These are phyloP conservation scores for Kazachstania viticola DNA, from an alignment of 805 yeast species.

Conservation along the genomic window DNA sequence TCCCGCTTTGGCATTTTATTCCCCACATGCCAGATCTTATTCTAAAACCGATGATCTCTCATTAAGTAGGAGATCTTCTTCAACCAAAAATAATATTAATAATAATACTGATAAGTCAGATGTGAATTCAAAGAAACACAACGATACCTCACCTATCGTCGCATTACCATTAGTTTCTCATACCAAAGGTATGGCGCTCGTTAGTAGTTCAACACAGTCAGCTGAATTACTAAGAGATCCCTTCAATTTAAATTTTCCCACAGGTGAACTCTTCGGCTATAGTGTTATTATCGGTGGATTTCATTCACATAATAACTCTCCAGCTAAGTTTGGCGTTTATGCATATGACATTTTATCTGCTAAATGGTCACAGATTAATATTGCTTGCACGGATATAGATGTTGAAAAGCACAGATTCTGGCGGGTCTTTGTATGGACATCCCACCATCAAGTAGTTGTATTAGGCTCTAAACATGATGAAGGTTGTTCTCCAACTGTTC, in stretches of 20 bases:
- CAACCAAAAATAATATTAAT: not conserved
- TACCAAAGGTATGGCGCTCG: conserved; percentile 24
- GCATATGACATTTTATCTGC: conserved; percentile 24
- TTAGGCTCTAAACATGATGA: conserved; percentile 35
- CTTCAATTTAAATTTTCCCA: conserved; percentile 39
- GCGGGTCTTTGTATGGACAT: conserved; percentile 63
- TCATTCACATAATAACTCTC: conserved; percentile 32
- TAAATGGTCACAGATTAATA: conserved; percentile 53
- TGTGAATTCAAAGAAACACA: not conserved
- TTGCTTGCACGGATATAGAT: conserved; percentile 40
- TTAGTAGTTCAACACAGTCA: conserved; percentile 12
- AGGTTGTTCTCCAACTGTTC: conserved; percentile 26
- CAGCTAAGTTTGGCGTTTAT: conserved; percentile 18
- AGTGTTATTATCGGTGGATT: conserved; percentile 54
- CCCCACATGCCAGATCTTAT: conserved; percentile 3
- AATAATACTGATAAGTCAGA: conserved; percentile 1
- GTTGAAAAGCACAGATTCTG: conserved; percentile 47
- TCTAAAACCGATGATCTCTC: too few species aligned
- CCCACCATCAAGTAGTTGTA: conserved; percentile 59
- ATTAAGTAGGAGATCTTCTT: too few species aligned
- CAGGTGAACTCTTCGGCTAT: conserved; percentile 56
- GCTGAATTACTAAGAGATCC: conserved; percentile 11
- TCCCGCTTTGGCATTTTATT: conserved; percentile 18
- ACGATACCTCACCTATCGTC: conserved; percentile 19
- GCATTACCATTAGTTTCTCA: conserved; percentile 23